Base-by-base conservation (phyloP, 495 filamentous ascomycete species). In the Acidiella bohemica region DNA sequence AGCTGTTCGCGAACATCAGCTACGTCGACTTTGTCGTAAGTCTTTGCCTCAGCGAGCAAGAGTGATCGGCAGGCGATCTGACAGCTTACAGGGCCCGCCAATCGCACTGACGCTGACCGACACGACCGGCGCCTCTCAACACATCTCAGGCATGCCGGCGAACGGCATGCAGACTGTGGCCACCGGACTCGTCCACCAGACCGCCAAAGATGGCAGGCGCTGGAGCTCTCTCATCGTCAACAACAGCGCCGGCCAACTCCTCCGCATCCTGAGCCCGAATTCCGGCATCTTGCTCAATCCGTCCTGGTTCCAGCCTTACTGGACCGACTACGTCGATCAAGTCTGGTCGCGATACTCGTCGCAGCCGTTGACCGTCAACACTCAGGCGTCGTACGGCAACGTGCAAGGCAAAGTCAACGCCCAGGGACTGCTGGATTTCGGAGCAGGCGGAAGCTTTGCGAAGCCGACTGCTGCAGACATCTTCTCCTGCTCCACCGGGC, bases 21-120 rank as follows among this genome's bases (percentile, higher is more conserved):
- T 67, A 61, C 40, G 66, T 69, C 21, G 66, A 69, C 47, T 69
- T 69, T 40, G 66, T 67, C 39, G 61, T 61, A n/a, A n/a, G n/a
- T n/a, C n/a, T n/a, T n/a, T n/a, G n/a, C n/a, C n/a, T n/a, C n/a
- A n/a, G n/a, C n/a, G n/a, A n/a, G n/a, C n/a, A n/a, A n/a, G n/a
- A n/a, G n/a, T n/a, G n/a, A n/a, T n/a, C n/a, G n/a, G n/a, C n/a
- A n/a, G n/a, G n/a, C n/a, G n/a, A n/a, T n/a, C n/a, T n/a, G n/a
- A n/a, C n/a, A n/a, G n/a, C n/a, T n/a, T n/a, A n/a, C n/a, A n/a
- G n/a, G n/a, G n/a, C 33, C 47, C 63, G 8, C 51, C 62, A 17
- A 53, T 68, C 29, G 50, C 58, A 9, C 59, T 68, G 49, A 51
- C 46, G 13, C 40, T 69, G 11, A 47, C 51, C 13, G 50, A 46